A percentile compares a stretch with the other conserved stretches of the same genome.
Evolutionary conservation across 1,284 basidiomycete species (phyloP).

Genomic region (Xerocomus nothofagi): DNA sequence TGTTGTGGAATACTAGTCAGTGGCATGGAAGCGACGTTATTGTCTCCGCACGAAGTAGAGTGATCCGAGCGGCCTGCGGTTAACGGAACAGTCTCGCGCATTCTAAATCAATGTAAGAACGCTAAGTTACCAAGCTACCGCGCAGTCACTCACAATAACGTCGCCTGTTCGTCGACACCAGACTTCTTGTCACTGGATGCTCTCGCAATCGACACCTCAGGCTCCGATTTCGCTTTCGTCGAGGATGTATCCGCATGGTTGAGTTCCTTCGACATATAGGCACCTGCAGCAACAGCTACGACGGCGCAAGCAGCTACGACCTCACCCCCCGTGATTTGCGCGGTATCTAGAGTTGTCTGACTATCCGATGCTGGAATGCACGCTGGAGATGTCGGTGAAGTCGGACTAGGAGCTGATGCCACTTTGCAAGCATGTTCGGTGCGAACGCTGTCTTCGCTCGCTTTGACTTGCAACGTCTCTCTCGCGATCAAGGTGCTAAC

Average conservation of each 20-base stretch:
- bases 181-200: neutral
- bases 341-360: neutral
- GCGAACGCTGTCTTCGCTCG: neutral
- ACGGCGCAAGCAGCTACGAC: neutral
- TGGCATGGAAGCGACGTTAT: neutral
- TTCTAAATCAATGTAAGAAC: conserved; percentile 6
- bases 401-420: neutral
- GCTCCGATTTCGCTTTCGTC: neutral
- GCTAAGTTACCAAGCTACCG: fast-evolving
- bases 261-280: neutral
- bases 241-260: neutral
- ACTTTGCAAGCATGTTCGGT: neutral
- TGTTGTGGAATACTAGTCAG: neutral
- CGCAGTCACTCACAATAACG: conserved; percentile 6
- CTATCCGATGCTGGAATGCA: neutral
- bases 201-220: neutral
- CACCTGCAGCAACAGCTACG: neutral
- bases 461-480: neutral
- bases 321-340: neutral
- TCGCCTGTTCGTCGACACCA: neutral
- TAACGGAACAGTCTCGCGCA: neutral
- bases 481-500: neutral
- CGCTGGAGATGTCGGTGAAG: neutral
- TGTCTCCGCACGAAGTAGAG: neutral
- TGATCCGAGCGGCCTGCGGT: neutral